Conservation (phyloP, 192 early-diverging fungal genomes). For the Obelidium mucronatum region DNA sequence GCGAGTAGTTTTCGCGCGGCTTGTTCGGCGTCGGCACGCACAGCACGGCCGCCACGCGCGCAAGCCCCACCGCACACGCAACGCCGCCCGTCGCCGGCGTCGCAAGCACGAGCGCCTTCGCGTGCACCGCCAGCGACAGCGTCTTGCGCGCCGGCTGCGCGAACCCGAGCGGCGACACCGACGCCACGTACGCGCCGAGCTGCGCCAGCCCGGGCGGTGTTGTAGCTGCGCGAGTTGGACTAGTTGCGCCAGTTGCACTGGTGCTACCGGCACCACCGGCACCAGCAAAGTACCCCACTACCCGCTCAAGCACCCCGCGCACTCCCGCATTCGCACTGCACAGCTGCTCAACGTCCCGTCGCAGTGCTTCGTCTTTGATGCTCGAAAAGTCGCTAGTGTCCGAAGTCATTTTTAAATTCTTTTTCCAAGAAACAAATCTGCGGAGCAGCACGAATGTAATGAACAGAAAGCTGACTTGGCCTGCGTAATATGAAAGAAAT, state of each 20-base stretch:
- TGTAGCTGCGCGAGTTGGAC: too few species aligned
- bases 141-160: not conserved
- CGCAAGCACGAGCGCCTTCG: not conserved
- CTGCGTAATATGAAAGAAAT: too few species aligned
- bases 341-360: not conserved
- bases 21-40: not conserved
- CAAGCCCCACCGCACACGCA: not conserved
- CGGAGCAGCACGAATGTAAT: too few species aligned
- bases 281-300: not conserved
- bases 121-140: not conserved
- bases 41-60: not conserved
- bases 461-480: too few species aligned
- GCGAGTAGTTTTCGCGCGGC: not conserved
- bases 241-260: not conserved
- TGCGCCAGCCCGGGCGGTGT: too few species aligned
- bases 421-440: not conserved
- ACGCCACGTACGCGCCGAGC: not conserved
- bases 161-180: not conserved
- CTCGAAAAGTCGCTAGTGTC: not conserved
- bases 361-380: not conserved
- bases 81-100: not conserved
- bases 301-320: not conserved
- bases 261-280: not conserved
- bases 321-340: not conserved
- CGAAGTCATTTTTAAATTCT: not conserved